Evolutionary conservation across 768 basidiomycete genomes (phyloP).

Genomic region (Lactarius deliciosus): DNA sequence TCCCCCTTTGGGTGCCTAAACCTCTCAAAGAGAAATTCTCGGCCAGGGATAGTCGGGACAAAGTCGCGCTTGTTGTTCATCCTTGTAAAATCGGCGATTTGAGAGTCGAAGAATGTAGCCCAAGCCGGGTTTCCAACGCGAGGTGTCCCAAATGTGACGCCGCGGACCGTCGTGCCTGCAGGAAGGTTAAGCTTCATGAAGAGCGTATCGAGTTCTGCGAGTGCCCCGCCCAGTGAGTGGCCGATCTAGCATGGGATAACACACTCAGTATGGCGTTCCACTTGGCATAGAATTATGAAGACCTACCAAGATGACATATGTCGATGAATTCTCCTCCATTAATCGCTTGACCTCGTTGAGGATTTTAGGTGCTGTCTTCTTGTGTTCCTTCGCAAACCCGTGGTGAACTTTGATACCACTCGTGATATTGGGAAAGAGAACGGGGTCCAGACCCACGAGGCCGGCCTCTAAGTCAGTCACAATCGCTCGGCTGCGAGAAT

Average conservation of each 20-base stretch:
- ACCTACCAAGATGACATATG: conserved; percentile 24
- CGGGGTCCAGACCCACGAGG: neutral
- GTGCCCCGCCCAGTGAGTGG: conserved; percentile 27
- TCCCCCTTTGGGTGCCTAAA: conserved; percentile 24
- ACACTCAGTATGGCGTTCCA: neutral
- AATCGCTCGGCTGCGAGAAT: conserved; percentile 11
- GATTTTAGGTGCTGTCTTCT: conserved; percentile 23
- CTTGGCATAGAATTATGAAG: neutral
- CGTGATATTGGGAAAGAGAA: conserved; percentile 21
- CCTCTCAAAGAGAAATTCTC: conserved; percentile 9
- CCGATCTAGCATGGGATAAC: conserved; percentile 4
- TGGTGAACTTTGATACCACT: conserved; percentile 9
- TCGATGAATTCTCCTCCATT: conserved; percentile 13
- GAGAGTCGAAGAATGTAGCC: conserved; percentile 23
- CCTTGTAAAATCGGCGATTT: conserved; percentile 24
- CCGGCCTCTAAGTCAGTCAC: conserved; percentile 10
- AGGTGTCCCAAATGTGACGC: conserved; percentile 29
- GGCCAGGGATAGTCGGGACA: conserved; percentile 25
- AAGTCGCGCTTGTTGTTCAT: conserved; percentile 26
- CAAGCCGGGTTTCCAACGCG: conserved; percentile 24
- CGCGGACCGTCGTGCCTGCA: conserved; percentile 18
- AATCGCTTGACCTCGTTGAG: conserved; percentile 26
- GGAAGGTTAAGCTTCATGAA: conserved; percentile 30
- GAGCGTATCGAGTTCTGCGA: conserved; percentile 27
- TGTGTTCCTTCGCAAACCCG: conserved; percentile 25